Conservation (phyloP, 2,329 filamentous ascomycete genomes). For the Aspergillus sp. region DNA sequence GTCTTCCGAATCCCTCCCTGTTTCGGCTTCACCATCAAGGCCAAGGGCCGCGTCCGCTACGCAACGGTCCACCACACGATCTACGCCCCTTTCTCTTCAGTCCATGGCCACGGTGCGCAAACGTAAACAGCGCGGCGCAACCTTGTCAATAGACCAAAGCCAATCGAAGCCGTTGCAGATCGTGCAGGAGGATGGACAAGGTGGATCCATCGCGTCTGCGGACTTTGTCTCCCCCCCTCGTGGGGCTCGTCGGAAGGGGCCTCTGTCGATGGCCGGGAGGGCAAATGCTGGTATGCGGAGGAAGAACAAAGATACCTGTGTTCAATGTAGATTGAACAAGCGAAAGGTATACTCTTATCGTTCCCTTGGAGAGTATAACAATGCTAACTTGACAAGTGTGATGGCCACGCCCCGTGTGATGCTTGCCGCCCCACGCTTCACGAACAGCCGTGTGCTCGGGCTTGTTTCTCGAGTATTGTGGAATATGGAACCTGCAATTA, state of each 20-base stretch:
- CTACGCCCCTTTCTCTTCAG: constrained; percentile 31
- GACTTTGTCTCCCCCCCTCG: constrained; percentile 35
- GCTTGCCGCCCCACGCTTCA: constrained; percentile 35
- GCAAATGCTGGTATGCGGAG: constrained; percentile 35
- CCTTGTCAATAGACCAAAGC: constrained; percentile 21
- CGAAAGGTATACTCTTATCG: constrained; percentile 29
- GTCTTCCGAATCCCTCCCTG: constrained; percentile 16
- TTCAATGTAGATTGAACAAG: constrained; percentile 38
- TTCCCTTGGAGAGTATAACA: background rate
- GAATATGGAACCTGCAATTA: constrained; percentile 40
- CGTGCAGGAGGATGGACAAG: constrained; percentile 37
- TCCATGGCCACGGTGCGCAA: constrained; percentile 31
- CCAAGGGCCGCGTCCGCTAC: constrained; percentile 29
- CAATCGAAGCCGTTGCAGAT: constrained; percentile 32
- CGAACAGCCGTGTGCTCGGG: constrained; percentile 37
- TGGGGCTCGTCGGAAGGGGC: constrained; percentile 37
- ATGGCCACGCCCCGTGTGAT: constrained; percentile 35
- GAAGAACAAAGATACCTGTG: constrained; percentile 39
- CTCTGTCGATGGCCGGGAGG: constrained; percentile 31
- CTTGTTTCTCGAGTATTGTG: constrained; percentile 38
- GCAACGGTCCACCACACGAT: constrained; percentile 26
- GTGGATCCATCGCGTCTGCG: constrained; percentile 34
- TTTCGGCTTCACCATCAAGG: background rate
- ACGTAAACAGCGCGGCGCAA: constrained; percentile 24
- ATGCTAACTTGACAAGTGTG: constrained; percentile 25